A percentile compares a stretch with the other conserved stretches of the same genome.
Evolutionary conservation across 306 rosid genomes (phyloP).

Genomic region (Neltuma alba): DNA sequence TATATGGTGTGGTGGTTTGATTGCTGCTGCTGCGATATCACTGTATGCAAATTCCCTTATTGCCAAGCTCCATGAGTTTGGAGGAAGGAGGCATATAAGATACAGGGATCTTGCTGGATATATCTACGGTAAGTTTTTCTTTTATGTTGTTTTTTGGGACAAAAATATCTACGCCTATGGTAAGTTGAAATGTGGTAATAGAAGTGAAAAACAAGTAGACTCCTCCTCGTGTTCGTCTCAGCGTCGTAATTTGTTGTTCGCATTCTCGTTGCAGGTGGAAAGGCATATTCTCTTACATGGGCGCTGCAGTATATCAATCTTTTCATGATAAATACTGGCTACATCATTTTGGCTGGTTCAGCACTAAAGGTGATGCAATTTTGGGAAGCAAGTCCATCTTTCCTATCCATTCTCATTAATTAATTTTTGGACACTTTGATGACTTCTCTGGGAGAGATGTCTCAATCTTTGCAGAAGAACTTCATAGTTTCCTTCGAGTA

Average conservation of each 20-base stretch:
- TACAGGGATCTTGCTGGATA: slow-evolving; percentile 93
- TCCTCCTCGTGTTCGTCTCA: not conserved
- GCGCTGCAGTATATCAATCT: slow-evolving; percentile 85
- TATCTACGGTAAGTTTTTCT: slow-evolving; percentile 87
- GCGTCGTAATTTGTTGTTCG: not conserved
- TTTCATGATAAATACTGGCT: slow-evolving; percentile 94
- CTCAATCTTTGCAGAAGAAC: not conserved
- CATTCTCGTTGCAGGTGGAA: slow-evolving; percentile 61
- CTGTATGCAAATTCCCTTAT: slow-evolving; percentile 79
- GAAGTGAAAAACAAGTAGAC: not conserved
- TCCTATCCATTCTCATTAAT: not conserved
- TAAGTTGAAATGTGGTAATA: slow-evolving; percentile 3
- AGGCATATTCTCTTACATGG: slow-evolving; percentile 86
- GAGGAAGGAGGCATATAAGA: slow-evolving; percentile 92
- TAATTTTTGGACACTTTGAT: not conserved
- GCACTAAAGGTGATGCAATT: slow-evolving; percentile 78
- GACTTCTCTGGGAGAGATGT: not conserved
- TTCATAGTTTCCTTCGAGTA: not conserved
- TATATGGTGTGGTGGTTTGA: slow-evolving; percentile 68
- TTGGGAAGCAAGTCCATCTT: not conserved
- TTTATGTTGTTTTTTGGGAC: too few species aligned
- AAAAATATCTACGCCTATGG: too few species aligned
- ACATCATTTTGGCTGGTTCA: slow-evolving; percentile 84
- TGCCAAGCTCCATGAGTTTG: slow-evolving; percentile 90
- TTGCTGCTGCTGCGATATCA: slow-evolving; percentile 74